Conservation (phyloP, 1,284 basidiomycete genomes). For the Cerrena zonata region DNA sequence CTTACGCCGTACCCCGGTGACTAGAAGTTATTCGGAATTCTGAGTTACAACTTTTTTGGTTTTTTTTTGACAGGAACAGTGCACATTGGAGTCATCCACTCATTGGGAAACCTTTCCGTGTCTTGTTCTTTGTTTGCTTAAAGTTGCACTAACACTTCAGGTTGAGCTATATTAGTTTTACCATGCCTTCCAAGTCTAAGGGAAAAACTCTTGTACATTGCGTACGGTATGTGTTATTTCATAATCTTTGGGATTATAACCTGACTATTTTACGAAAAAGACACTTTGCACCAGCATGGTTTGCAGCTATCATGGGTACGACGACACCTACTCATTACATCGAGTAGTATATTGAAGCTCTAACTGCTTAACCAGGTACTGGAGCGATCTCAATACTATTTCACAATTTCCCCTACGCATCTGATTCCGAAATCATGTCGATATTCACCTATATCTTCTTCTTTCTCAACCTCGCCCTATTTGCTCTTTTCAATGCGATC, state of each 20-base stretch:
- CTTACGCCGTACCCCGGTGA: too few relatives aligned
- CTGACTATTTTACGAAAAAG: too few relatives aligned
- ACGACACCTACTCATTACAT: not conserved
- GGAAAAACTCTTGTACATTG: constrained; percentile 4
- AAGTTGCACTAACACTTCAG: too few relatives aligned
- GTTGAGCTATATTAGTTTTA: too few relatives aligned
- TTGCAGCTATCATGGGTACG: constrained; percentile 33
- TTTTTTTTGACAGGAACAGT: too few relatives aligned
- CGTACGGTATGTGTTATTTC: not conserved
- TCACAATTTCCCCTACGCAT: constrained; percentile 36
- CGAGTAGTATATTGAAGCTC: not conserved
- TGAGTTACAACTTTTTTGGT: too few relatives aligned
- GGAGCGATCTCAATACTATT: constrained; percentile 34
- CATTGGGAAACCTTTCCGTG: too few relatives aligned
- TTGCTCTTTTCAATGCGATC: constrained; percentile 38
- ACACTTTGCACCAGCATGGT: constrained; percentile 45
- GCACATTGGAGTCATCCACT: too few relatives aligned
- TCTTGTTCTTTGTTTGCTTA: too few relatives aligned
- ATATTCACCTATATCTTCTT: constrained; percentile 41
- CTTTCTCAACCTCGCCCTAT: constrained; percentile 49
- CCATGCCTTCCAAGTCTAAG: not conserved
- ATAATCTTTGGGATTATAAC: not conserved
- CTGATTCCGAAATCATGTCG: constrained; percentile 24
- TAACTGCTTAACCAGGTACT: constrained; percentile 28
- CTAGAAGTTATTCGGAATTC: too few relatives aligned